Evolutionary conservation across 2,329 filamentous ascomycete genomes (phyloP), one percentile per base, ranked within the genome.

Genomic region (Colletotrichum tofieldiae): DNA sequence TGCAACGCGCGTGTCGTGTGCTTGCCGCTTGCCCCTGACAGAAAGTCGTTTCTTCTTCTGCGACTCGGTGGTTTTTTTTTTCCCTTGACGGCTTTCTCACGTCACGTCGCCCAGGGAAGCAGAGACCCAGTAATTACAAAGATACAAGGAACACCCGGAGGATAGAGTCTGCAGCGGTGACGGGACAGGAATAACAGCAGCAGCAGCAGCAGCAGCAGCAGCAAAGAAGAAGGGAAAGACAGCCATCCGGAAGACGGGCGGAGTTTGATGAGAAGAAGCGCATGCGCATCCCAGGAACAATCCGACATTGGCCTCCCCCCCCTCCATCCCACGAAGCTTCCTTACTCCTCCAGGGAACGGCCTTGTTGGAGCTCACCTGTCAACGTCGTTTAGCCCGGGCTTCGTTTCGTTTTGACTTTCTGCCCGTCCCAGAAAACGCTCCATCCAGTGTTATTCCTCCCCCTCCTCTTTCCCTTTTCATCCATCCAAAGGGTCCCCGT

Each of bases 321-420:
- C 35, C 35, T 11, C 35, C 8, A 7, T 37, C 11, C 11, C 35
- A 11, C 35, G 35, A 37, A 37, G 11, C 11, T 37, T 37, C 35
- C 35, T 37, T 37, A 37, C 11, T 7, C 20, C 37, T 54, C 35
- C 49, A 64, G 37, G 61, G 61, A 64, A 12, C 12, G 11, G 37
- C 61, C 61, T 54, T 64, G 61, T 54, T 8, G 49, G 35, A 64
- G 23, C 35, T 43, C 61, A 54, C 16, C 49, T 54, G 61, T 64
- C 61, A 64, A 41, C 23, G 47, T 54, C 47, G 39, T 47, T 41
- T 51, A 7, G 58, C 56, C 56, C 39, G 39, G 35, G 41, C 58
- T 60, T 41, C 18, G 14, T 58, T 37, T 58, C 32, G 54, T 43
- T 62, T 49, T 26, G 41, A 26, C 59, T 39, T 49, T 39, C n/a